Percentiles rank a stretch among this genome's conserved stretches.
Evolutionary conservation across 495 filamentous ascomycete species (phyloP).

Genomic region (Mytilinidion resinicola): DNA sequence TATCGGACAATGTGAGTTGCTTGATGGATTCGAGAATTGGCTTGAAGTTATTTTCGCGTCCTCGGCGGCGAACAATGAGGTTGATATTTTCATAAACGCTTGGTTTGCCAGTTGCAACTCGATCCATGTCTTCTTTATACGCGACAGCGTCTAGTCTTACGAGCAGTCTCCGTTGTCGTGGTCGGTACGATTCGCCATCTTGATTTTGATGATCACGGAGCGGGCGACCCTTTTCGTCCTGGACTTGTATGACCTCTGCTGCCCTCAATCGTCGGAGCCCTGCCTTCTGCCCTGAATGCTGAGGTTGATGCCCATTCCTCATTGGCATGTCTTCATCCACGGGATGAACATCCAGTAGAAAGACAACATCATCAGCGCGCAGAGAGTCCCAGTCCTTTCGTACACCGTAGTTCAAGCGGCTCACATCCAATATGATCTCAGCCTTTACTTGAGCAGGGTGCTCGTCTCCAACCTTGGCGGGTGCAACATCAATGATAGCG

Average conservation of each 20-base stretch:
- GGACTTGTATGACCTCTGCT: conserved; percentile 79
- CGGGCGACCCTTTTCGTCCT: conserved; percentile 78
- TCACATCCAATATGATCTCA: conserved; percentile 84
- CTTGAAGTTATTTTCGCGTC: conserved; percentile 96
- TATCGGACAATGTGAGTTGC: conserved; percentile 75
- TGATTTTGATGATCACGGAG: conserved; percentile 55
- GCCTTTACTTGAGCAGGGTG: conserved; percentile 80
- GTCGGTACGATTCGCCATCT: conserved; percentile 44
- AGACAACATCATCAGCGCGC: conserved; percentile 83
- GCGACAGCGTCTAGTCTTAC: conserved; percentile 73
- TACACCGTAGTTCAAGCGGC: conserved; percentile 63
- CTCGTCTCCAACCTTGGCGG: conserved; percentile 75
- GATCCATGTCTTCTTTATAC: conserved; percentile 71
- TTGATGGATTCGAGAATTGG: conserved; percentile 86
- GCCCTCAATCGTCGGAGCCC: conserved; percentile 69
- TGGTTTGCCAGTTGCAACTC: conserved; percentile 53
- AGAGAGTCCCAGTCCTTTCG: conserved; percentile 88
- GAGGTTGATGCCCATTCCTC: conserved; percentile 48
- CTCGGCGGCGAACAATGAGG: conserved; percentile 73
- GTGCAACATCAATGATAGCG: conserved; percentile 80
- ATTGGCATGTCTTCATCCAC: conserved; percentile 46
- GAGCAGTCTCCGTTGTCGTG: conserved; percentile 61
- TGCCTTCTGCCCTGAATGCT: conserved; percentile 50
- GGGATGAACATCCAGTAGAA: conserved; percentile 68
- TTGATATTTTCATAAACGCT: conserved; percentile 85